A percentile compares a stretch with the other conserved stretches of the same genome.
These are phyloP conservation scores for Verbena officinalis DNA, from an alignment of 257 asterid genomes.

Conservation along the genomic window DNA sequence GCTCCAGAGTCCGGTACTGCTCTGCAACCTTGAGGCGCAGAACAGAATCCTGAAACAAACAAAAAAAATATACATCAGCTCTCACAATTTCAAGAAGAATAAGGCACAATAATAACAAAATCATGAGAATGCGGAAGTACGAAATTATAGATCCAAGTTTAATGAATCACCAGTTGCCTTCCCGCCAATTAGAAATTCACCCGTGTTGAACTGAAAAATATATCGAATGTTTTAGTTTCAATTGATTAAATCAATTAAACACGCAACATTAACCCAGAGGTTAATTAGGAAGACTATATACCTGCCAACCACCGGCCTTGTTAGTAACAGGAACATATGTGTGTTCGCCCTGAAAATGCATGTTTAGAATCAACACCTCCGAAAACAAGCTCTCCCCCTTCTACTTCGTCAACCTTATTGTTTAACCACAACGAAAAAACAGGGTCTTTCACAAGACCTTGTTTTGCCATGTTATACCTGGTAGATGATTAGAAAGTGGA, in stretches of 20 bases:
- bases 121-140: slow-evolving; percentile 12
- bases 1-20: slow-evolving; percentile 97
- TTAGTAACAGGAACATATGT: slow-evolving; percentile 77
- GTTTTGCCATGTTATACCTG: slow-evolving; percentile 86
- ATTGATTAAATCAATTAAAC: slow-evolving; percentile 18
- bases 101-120: slow-evolving; percentile 3
- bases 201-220: slow-evolving; percentile 75
- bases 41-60: slow-evolving; percentile 67
- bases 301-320: slow-evolving; percentile 99
- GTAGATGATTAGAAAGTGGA: slow-evolving; percentile 8
- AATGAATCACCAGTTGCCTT: slow-evolving; percentile 66
- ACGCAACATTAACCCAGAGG: neutral
- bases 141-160: slow-evolving; percentile 7
- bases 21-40: slow-evolving; percentile 79
- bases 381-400: slow-evolving; percentile 87
- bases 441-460: slow-evolving; percentile 67
- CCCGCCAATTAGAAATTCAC: slow-evolving; percentile 74
- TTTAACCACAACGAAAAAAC: slow-evolving; percentile 90
- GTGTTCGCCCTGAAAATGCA: slow-evolving; percentile 83
- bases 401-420: slow-evolving; percentile 58
- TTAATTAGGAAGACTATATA: slow-evolving; percentile 27
- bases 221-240: slow-evolving; percentile 15
- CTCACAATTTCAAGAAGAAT: slow-evolving; percentile 10
- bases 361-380: slow-evolving; percentile 88
- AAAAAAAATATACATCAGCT: slow-evolving; percentile 22